A percentile compares a stretch with the other conserved stretches of the same genome.
Evolutionary conservation across 179 eudicot genomes (phyloP).

Genomic region (Actinidia chinensis): DNA sequence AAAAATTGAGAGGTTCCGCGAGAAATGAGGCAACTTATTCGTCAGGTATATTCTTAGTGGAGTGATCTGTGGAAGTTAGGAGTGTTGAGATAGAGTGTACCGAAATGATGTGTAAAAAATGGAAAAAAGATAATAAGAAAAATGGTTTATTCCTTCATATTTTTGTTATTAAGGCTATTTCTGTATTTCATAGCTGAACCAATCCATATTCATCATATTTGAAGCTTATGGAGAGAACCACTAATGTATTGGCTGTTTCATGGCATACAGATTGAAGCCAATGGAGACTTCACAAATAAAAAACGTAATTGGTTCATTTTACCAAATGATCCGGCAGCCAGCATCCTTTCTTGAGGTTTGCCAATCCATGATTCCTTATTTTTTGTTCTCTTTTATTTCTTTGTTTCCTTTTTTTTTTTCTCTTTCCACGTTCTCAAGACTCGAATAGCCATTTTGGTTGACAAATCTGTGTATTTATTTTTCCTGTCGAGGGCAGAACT

Average conservation of each 20-base stretch:
- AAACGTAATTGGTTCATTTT: conserved; percentile 57
- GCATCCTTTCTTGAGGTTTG: conserved; percentile 76
- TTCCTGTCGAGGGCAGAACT: too few relatives aligned
- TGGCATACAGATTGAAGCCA: conserved; percentile 77
- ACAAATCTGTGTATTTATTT: background rate
- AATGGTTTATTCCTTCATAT: background rate
- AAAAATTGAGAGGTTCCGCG: conserved; percentile 87
- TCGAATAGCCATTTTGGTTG: background rate
- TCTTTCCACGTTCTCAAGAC: background rate
- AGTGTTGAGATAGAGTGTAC: background rate
- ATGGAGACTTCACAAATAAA: conserved; percentile 62
- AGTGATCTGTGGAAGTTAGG: background rate
- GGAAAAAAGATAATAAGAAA: background rate
- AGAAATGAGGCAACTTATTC: conserved; percentile 72
- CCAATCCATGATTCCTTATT: background rate
- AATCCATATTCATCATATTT: background rate
- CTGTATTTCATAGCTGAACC: background rate
- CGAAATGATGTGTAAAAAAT: background rate
- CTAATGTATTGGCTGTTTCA: conserved; percentile 10
- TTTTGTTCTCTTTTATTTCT: background rate
- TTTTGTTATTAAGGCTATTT: too few relatives aligned
- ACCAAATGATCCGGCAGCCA: conserved; percentile 83
- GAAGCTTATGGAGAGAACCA: background rate
- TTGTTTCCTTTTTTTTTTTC: background rate
- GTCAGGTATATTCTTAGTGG: conserved; percentile 49